Evolutionary conservation across 768 basidiomycete species (phyloP).

Genomic region (Naematelia aurantialba): DNA sequence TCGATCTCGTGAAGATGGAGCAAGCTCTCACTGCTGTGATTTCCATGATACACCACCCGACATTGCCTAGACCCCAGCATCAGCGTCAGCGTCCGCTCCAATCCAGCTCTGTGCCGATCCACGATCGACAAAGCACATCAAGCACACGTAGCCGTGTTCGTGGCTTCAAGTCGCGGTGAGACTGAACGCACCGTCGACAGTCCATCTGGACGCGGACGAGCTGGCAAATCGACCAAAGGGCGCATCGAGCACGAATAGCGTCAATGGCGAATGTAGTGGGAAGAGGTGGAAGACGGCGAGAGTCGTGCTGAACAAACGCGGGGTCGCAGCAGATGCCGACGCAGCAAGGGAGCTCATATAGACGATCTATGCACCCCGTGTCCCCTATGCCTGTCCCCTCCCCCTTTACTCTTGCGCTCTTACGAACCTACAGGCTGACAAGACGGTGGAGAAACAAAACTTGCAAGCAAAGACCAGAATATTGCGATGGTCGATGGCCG

Average conservation of each 20-base stretch:
- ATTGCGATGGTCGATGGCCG: too few relatives aligned
- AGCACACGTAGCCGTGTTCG: background rate
- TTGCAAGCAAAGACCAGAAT: too few relatives aligned
- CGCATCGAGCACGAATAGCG: slow-evolving; percentile 61
- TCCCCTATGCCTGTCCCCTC: too few relatives aligned
- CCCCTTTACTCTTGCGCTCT: too few relatives aligned
- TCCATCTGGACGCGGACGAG: slow-evolving; percentile 52
- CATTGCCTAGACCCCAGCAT: slow-evolving; percentile 30
- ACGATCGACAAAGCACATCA: background rate
- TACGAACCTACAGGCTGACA: too few relatives aligned
- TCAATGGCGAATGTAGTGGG: slow-evolving; percentile 45
- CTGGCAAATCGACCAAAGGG: slow-evolving; percentile 76
- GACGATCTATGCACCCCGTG: too few relatives aligned
- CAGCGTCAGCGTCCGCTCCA: background rate
- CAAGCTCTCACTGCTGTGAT: slow-evolving; percentile 38
- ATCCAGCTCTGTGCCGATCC: background rate
- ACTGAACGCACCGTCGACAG: slow-evolving; percentile 63
- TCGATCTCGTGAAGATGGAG: background rate
- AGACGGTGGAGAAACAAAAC: too few relatives aligned
- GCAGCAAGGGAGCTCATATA: too few relatives aligned
- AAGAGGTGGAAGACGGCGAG: slow-evolving; percentile 42
- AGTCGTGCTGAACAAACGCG: slow-evolving; percentile 23
- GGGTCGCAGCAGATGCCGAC: background rate
- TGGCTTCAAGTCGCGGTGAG: too few relatives aligned
- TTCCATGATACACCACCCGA: slow-evolving; percentile 47